A percentile compares a stretch with the other conserved stretches of the same genome.
phyloP scores from a whole-genome alignment of 2,329 filamentous ascomycete species.

The Aspergillus hortae region DNA sequence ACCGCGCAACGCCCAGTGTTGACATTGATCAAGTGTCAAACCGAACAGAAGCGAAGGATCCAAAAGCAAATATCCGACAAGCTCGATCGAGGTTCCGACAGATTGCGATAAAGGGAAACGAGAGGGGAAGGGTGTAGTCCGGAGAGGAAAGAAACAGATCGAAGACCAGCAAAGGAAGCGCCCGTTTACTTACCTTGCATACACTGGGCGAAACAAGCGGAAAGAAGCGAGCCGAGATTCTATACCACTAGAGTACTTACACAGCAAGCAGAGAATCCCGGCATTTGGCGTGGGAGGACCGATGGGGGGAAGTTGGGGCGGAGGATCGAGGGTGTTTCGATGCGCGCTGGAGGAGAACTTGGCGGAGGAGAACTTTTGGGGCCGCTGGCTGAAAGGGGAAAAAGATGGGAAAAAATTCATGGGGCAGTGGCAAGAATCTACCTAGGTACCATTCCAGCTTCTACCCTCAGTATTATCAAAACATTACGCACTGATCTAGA shows the following conservation, averaged over 20 bases:
- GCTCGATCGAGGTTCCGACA: background rate
- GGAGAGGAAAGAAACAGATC: slow-evolving; percentile 2
- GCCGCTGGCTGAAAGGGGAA: background rate
- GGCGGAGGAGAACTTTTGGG: slow-evolving; percentile 3
- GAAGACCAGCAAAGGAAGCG: slow-evolving; percentile 15
- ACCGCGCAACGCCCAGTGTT: slow-evolving; percentile 2
- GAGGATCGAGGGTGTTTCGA: slow-evolving; percentile 9
- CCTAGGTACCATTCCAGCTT: background rate
- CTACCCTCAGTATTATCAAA: background rate
- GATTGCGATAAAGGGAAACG: background rate
- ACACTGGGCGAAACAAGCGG: slow-evolving; percentile 21
- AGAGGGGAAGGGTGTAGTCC: slow-evolving; percentile 3
- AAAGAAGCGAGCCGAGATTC: slow-evolving; percentile 24
- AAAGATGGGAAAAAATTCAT: background rate
- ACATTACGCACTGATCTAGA: background rate
- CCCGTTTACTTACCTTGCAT: slow-evolving; percentile 19
- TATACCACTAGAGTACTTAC: slow-evolving; percentile 23
- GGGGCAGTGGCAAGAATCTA: background rate
- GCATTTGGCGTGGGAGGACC: slow-evolving; percentile 13
- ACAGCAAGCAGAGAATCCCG: slow-evolving; percentile 16
- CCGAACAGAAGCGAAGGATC: background rate
- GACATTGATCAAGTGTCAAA: slow-evolving; percentile 1
- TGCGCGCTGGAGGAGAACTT: slow-evolving; percentile 19
- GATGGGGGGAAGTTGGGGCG: slow-evolving; percentile 9
- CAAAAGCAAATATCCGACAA: background rate